Evolutionary conservation across 2,329 filamentous ascomycete genomes (phyloP).

Genomic region (Beauveria sp.): DNA sequence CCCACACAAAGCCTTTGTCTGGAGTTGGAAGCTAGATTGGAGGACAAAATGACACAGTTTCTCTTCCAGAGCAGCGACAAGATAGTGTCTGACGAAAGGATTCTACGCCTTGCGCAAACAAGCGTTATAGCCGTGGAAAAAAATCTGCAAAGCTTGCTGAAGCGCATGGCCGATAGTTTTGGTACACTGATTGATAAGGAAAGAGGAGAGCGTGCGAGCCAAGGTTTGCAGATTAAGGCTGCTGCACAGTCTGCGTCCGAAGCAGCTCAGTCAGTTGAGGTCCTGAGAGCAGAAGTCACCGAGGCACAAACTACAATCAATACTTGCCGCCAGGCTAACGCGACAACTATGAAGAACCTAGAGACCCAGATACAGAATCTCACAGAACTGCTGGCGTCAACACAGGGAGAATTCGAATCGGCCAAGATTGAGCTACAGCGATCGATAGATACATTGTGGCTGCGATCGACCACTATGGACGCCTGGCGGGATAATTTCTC

Average conservation of each 20-base stretch:
- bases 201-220: constrained; percentile 8
- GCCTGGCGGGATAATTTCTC: constrained; percentile 41
- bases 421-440: constrained; percentile 20
- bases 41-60: background rate
- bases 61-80: background rate
- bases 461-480: constrained; percentile 28
- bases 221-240: constrained; percentile 12
- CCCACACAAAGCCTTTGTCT: background rate
- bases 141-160: background rate
- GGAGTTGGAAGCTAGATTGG: background rate
- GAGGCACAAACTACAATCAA: background rate
- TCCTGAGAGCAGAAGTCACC: background rate
- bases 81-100: background rate
- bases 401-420: background rate
- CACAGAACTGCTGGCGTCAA: background rate
- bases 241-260: background rate
- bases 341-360: background rate
- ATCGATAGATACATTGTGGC: constrained; percentile 22
- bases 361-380: background rate
- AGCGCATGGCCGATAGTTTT: background rate
- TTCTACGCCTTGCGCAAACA: background rate
- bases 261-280: background rate
- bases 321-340: background rate
- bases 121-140: background rate
- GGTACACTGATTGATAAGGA: constrained; percentile 18